phyloP scores from a whole-genome alignment of 2,329 filamentous ascomycete genomes.

The Colletotrichum melonis region DNA sequence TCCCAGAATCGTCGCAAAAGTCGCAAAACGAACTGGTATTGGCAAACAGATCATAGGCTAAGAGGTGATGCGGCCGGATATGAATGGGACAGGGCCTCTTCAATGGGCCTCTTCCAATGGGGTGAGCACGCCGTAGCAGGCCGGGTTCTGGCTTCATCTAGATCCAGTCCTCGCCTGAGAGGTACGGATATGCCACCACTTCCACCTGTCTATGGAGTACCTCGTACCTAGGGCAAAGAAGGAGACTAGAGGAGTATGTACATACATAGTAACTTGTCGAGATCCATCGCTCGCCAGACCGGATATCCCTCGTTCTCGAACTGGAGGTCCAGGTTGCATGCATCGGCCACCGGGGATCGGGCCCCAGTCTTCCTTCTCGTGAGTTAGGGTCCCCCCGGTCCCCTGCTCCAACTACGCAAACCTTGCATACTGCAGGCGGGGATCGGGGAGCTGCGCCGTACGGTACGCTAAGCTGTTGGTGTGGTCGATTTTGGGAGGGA shows the following conservation, averaged over 20 bases:
- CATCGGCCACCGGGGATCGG: neutral
- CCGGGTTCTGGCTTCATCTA: neutral
- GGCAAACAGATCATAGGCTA: neutral
- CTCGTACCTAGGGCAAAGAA: neutral
- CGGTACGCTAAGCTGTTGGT: constrained; percentile 1
- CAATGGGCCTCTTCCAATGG: neutral
- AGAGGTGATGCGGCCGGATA: constrained; percentile 4
- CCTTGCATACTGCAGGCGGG: neutral
- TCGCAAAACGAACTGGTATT: neutral
- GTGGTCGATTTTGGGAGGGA: neutral
- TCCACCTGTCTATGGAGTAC: neutral
- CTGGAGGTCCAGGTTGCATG: constrained; percentile 9
- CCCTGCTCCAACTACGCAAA: neutral
- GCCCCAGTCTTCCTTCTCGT: neutral
- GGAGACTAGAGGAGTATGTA: neutral
- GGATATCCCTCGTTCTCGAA: constrained; percentile 2
- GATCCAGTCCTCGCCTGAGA: constrained; percentile 1
- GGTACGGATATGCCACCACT: neutral
- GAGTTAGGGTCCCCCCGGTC: neutral
- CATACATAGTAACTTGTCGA: neutral
- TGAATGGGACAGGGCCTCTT: constrained; percentile 1
- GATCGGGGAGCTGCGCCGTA: constrained; percentile 21
- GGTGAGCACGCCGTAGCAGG: neutral
- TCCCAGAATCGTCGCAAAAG: neutral
- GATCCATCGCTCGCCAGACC: neutral